phyloP scores from a whole-genome alignment of 495 filamentous ascomycete species.

The Staphylotrichum longicolle region DNA sequence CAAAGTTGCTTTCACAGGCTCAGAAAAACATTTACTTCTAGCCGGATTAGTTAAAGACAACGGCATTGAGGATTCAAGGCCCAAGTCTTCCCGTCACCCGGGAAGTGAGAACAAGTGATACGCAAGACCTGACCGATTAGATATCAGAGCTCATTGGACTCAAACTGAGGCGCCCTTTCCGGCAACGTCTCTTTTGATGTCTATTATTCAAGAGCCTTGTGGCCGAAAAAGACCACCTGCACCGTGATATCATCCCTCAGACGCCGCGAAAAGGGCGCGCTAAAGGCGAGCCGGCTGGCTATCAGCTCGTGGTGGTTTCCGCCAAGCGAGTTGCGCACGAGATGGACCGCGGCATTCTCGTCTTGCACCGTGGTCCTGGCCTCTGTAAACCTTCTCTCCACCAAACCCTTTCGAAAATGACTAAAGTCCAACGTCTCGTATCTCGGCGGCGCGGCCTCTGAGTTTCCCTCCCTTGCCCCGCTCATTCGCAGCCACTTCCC shows the following conservation, averaged over 20 bases:
- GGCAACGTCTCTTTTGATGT: too few species aligned
- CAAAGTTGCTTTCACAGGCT: too few species aligned
- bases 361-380: slow-evolving; percentile 45
- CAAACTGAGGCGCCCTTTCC: too few species aligned
- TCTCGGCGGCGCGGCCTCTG: too few species aligned
- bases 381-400: slow-evolving; percentile 17
- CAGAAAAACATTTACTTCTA: too few species aligned
- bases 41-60: too few species aligned
- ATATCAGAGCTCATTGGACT: too few species aligned
- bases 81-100: too few species aligned
- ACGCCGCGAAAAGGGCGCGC: slow-evolving; percentile 48
- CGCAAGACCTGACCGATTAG: too few species aligned
- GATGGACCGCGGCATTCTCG: slow-evolving; percentile 61
- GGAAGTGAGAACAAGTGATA: too few species aligned
- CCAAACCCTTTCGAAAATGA: not conserved
- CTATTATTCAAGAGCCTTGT: too few species aligned
- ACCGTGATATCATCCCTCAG: slow-evolving; percentile 61
- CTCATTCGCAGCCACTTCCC: slow-evolving; percentile 49
- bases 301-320: slow-evolving; percentile 58
- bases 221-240: slow-evolving; percentile 59
- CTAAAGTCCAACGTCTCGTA: not conserved
- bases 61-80: too few species aligned
- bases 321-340: slow-evolving; percentile 61
- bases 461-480: not conserved
- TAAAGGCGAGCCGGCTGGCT: slow-evolving; percentile 49